A percentile compares a stretch with the other conserved stretches of the same genome.
Evolutionary conservation across 805 yeast species (phyloP).

Genomic region (Lipomyces anomalus): DNA sequence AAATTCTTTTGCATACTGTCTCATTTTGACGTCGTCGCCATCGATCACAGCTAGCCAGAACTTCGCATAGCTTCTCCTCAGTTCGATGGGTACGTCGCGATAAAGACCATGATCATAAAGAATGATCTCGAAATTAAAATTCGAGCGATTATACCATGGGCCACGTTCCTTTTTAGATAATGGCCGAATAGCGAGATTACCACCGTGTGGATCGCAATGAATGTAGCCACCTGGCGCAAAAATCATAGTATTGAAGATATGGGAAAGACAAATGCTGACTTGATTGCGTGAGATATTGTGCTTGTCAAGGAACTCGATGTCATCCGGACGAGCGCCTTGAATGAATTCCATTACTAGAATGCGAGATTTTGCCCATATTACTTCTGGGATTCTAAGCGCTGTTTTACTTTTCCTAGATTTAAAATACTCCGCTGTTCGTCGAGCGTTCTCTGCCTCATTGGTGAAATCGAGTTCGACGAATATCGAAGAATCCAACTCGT

Average conservation of each 20-base stretch:
- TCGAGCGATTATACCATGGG: constrained; percentile 36
- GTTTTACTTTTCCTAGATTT: constrained; percentile 49
- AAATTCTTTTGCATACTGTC: constrained; percentile 64
- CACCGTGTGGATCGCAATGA: constrained; percentile 99
- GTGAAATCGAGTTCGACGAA: constrained; percentile 86
- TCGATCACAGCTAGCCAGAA: constrained; percentile 90
- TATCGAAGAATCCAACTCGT: constrained; percentile 80
- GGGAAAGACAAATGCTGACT: constrained; percentile 80
- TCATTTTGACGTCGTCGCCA: constrained; percentile 60
- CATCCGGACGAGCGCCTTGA: constrained; percentile 77
- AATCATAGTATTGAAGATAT: constrained; percentile 90
- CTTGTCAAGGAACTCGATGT: constrained; percentile 54
- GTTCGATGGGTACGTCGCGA: constrained; percentile 68
- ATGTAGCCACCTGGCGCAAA: constrained; percentile 86
- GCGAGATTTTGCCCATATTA: constrained; percentile 60
- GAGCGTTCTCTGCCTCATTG: constrained; percentile 79
- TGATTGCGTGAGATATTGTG: constrained; percentile 66
- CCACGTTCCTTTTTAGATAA: constrained; percentile 29
- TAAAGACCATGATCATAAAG: constrained; percentile 94
- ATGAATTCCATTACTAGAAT: constrained; percentile 69
- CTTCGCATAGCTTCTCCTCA: constrained; percentile 77
- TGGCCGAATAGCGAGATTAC: constrained; percentile 77
- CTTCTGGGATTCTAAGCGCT: constrained; percentile 72
- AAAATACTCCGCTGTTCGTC: constrained; percentile 64
- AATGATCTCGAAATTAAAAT: constrained; percentile 86